A percentile compares a stretch with the other conserved stretches of the same genome.
Evolutionary conservation across 225 moss, liverwort and hornwort species (phyloP).

Genomic region (Marchantia paleacea): DNA sequence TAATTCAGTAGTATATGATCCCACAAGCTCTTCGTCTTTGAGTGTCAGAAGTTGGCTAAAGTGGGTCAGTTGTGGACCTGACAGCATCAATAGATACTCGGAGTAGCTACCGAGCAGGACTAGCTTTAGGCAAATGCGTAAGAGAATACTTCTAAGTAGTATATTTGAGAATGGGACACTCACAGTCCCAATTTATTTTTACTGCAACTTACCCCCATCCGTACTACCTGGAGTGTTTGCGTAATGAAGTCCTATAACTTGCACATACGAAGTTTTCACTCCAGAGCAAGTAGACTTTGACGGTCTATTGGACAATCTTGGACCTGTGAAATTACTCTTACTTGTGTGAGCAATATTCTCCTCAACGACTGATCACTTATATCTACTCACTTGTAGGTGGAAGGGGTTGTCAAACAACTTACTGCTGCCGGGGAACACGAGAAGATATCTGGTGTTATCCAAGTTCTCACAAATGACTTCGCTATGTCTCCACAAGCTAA

Average conservation of each 20-base stretch:
- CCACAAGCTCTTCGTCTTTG: background rate
- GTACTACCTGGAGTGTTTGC: too few species aligned
- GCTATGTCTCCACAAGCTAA: constrained; percentile 70
- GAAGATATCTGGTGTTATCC: constrained; percentile 63
- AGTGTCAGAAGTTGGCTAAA: background rate
- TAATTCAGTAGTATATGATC: background rate
- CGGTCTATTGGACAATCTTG: too few species aligned
- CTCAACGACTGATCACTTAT: background rate
- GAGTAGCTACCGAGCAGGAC: too few species aligned
- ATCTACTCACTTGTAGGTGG: constrained; percentile 50
- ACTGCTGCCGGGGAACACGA: constrained; percentile 83
- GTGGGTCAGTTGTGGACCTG: background rate
- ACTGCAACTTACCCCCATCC: too few species aligned
- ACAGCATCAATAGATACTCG: background rate
- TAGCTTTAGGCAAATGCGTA: too few species aligned
- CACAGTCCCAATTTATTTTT: too few species aligned
- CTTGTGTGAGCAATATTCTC: background rate
- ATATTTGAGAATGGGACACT: too few species aligned
- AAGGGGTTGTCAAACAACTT: constrained; percentile 72
- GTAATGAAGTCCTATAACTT: too few species aligned
- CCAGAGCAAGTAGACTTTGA: too few species aligned
- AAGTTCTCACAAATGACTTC: constrained; percentile 49
- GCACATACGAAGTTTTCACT: too few species aligned
- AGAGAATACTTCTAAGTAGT: too few species aligned
- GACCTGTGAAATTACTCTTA: too few species aligned